Evolutionary conservation across 23 red algal genomes (phyloP).

Genomic region (Chondrus crispus): DNA sequence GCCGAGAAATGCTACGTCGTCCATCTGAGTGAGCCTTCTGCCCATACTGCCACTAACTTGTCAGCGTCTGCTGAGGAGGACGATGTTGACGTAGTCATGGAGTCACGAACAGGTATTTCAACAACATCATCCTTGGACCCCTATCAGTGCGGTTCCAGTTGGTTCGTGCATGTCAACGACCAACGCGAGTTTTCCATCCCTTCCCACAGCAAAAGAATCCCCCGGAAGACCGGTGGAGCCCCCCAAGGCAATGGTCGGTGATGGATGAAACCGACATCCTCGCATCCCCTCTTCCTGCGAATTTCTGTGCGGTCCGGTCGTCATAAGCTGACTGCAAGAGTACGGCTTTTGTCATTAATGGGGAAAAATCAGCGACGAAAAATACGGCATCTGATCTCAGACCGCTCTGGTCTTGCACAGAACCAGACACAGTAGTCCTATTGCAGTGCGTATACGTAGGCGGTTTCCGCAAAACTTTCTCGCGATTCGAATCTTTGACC

Average conservation of each 20-base stretch:
- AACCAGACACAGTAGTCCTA: not conserved
- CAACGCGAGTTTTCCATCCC: not conserved
- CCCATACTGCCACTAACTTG: too few species aligned
- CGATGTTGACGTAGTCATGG: too few species aligned
- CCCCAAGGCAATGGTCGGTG: not conserved
- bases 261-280: not conserved
- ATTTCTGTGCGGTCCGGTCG: not conserved
- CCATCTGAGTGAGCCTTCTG: too few species aligned
- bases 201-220: slow-evolving; percentile 11
- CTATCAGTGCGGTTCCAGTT: slow-evolving; percentile 11
- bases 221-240: not conserved
- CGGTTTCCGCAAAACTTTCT: not conserved
- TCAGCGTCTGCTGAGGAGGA: too few species aligned
- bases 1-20: too few species aligned
- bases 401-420: not conserved
- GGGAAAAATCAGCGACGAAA: not conserved
- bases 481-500: not conserved
- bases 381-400: not conserved
- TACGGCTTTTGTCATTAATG: not conserved
- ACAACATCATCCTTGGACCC: slow-evolving; percentile 8
- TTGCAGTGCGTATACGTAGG: not conserved
- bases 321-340: not conserved
- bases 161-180: slow-evolving; percentile 32
- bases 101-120: not conserved
- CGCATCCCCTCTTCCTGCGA: not conserved